phyloP scores from a whole-genome alignment of 805 yeast genomes.

The Ogataea polymorpha region DNA sequence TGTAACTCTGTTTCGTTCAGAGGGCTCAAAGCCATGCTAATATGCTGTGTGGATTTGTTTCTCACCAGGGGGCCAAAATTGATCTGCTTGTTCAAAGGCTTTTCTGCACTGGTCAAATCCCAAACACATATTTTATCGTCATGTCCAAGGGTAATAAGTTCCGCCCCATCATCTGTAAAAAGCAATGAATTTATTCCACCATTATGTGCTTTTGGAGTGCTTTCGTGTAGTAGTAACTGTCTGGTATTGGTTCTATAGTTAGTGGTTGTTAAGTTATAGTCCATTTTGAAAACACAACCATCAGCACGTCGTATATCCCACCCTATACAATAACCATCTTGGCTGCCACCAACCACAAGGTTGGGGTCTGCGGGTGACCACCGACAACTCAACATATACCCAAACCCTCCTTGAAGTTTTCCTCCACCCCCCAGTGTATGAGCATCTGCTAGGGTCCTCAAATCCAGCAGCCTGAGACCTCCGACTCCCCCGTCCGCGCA shows the following conservation, averaged over 20 bases:
- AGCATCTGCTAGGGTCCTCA: conserved; percentile 68
- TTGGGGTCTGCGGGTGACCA: conserved; percentile 71
- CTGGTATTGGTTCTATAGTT: conserved; percentile 21
- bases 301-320: conserved; percentile 83
- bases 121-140: conserved; percentile 82
- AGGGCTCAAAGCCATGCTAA: conserved; percentile 54
- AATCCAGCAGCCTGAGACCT: conserved; percentile 56
- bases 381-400: conserved; percentile 28
- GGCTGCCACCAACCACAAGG: conserved; percentile 74
- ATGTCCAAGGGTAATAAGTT: conserved; percentile 64
- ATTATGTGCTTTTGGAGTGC: conserved; percentile 60
- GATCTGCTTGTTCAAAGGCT: conserved; percentile 52
- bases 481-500: conserved; percentile 58
- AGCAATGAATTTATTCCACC: conserved; percentile 74
- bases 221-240: conserved; percentile 22
- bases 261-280: conserved; percentile 36
- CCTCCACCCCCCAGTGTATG: conserved; percentile 53
- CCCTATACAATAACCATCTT: conserved; percentile 72
- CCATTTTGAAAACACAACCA: conserved; percentile 61
- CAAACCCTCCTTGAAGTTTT: conserved; percentile 28
- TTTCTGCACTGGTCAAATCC: conserved; percentile 57
- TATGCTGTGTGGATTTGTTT: conserved; percentile 56
- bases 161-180: conserved; percentile 68
- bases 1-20: conserved; percentile 51
- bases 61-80: conserved; percentile 79